A percentile compares a stretch with the other conserved stretches of the same genome.
Conservation (phyloP, 2,329 filamentous ascomycete species). For the Colletotrichum spinosum region DNA sequence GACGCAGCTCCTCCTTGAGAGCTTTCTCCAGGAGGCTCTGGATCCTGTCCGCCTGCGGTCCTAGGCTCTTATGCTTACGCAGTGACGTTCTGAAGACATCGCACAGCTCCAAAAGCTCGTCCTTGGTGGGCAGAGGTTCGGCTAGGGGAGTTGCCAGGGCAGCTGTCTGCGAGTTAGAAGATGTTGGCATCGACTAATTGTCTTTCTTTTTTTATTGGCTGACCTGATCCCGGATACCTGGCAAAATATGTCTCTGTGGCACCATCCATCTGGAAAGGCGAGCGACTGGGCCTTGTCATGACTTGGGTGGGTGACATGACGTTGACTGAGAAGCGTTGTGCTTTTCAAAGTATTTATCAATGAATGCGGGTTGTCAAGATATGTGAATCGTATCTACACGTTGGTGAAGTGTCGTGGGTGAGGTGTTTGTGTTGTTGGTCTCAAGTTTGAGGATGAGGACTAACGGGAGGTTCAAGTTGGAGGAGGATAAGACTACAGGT, state of each 20-base stretch:
- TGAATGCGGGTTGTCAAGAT: neutral
- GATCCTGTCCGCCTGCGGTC: conserved; percentile 49
- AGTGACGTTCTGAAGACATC: conserved; percentile 55
- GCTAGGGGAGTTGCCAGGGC: conserved; percentile 7
- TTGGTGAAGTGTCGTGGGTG: neutral
- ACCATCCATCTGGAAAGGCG: conserved; percentile 30
- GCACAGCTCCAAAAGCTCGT: conserved; percentile 52
- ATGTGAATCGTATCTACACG: conserved; percentile 14
- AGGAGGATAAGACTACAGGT: conserved; percentile 5
- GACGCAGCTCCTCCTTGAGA: conserved; percentile 51
- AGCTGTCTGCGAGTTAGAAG: conserved; percentile 16
- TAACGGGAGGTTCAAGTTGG: neutral
- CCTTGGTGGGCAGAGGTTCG: conserved; percentile 23
- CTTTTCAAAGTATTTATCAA: neutral
- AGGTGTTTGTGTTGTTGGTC: too few relatives aligned
- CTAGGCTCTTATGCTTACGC: conserved; percentile 44
- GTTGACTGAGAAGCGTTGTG: neutral
- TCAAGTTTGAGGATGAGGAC: neutral
- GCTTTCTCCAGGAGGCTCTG: conserved; percentile 53
- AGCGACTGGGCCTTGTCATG: conserved; percentile 17
- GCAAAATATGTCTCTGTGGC: conserved; percentile 28
- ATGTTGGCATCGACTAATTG: neutral
- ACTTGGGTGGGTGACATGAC: conserved; percentile 34
- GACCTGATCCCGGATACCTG: conserved; percentile 31
- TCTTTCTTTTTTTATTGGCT: neutral